phyloP scores from a whole-genome alignment of 2,329 filamentous ascomycete genomes.

The Cladophialophora carrionii region DNA sequence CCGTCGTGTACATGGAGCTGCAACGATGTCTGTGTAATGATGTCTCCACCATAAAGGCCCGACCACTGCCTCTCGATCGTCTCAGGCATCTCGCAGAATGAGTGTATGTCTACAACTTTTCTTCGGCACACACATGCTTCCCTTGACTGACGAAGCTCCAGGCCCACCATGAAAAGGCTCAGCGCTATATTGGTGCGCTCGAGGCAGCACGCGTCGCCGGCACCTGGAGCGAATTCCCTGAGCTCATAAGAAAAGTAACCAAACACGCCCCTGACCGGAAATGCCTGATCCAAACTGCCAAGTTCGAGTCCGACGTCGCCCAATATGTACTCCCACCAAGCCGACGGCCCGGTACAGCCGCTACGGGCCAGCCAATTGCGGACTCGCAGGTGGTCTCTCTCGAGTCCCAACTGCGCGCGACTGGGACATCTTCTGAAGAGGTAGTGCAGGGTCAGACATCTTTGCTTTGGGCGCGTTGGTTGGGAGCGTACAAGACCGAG shows the following conservation, averaged over 20 bases:
- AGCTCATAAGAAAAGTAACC: constrained; percentile 87
- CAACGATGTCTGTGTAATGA: constrained; percentile 12
- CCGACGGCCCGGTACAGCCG: constrained; percentile 39
- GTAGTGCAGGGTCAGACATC: constrained; percentile 78
- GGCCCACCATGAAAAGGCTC: constrained; percentile 70
- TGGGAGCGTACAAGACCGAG: constrained; percentile 19
- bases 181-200: constrained; percentile 78
- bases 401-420: constrained; percentile 28
- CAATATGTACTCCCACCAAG: constrained; percentile 51
- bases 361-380: constrained; percentile 32
- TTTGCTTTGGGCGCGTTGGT: constrained; percentile 62
- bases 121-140: neutral
- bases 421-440: constrained; percentile 53
- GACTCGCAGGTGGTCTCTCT: constrained; percentile 43
- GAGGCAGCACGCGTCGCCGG: constrained; percentile 86
- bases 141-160: constrained; percentile 38
- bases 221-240: constrained; percentile 82
- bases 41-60: constrained; percentile 5
- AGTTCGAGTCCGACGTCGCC: constrained; percentile 68
- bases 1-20: constrained; percentile 17
- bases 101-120: constrained; percentile 32
- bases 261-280: constrained; percentile 86
- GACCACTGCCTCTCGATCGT: neutral
- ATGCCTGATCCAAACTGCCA: constrained; percentile 73
- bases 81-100: constrained; percentile 33